Evolutionary conservation across 208 protist genomes (phyloP).

Genomic region (Leishmania lainsoni): DNA sequence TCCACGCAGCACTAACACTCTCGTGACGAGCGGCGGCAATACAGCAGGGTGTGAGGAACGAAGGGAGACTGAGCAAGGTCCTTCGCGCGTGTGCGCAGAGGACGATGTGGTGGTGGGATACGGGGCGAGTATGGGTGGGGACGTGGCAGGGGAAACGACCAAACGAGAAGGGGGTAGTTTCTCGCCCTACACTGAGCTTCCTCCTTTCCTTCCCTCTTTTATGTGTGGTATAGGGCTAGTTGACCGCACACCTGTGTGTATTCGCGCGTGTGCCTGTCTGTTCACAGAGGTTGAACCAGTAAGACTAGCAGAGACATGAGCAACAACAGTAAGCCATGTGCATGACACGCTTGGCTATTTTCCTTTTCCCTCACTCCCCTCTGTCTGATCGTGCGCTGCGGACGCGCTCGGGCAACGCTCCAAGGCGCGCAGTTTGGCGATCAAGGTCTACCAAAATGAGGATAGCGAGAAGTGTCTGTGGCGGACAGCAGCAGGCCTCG

Average conservation of each 20-base stretch:
- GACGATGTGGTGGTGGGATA: not conserved
- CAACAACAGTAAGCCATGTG: not conserved
- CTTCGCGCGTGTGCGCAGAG: not conserved
- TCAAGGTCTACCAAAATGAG: not conserved
- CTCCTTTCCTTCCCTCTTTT: not conserved
- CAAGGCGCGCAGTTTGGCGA: not conserved
- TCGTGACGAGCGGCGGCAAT: not conserved
- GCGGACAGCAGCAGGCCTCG: too few species aligned
- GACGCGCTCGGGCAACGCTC: not conserved
- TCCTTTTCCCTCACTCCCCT: conserved; percentile 5
- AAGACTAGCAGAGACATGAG: not conserved
- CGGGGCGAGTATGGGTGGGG: not conserved
- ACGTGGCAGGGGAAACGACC: not conserved
- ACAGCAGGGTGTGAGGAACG: not conserved
- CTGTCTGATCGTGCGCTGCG: not conserved
- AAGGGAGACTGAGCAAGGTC: not conserved
- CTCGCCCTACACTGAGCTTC: not conserved
- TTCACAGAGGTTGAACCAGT: not conserved
- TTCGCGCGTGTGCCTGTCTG: not conserved
- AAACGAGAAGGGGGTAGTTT: not conserved
- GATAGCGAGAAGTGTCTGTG: not conserved
- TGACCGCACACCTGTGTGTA: not conserved
- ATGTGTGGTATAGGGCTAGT: not conserved
- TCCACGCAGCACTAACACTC: conserved; percentile 27
- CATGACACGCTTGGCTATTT: not conserved